Percentiles rank a stretch among this genome's conserved stretches.
phyloP scores from a whole-genome alignment of 1,139 yeast genomes.

The Yamadazyma buinensis region DNA sequence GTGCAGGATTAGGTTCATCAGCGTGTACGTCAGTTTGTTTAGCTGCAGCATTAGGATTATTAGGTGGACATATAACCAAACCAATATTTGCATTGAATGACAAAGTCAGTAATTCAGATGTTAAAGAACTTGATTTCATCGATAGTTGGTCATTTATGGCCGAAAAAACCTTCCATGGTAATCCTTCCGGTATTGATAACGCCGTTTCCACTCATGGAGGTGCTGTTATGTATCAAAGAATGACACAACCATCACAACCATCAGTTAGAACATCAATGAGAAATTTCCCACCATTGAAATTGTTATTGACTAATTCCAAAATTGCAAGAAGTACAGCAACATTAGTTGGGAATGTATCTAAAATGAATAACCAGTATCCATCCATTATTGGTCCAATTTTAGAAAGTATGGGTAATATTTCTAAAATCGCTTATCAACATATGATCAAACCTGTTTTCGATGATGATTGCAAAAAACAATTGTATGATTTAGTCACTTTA shows the following conservation, averaged over 20 bases:
- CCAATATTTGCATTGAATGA: slow-evolving; percentile 28
- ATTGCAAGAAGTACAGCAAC: slow-evolving; percentile 86
- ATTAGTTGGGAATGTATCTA: slow-evolving; percentile 74
- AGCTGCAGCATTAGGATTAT: slow-evolving; percentile 65
- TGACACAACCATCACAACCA: slow-evolving; percentile 47
- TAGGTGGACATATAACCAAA: slow-evolving; percentile 51
- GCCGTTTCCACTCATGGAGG: slow-evolving; percentile 97
- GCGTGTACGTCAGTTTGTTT: slow-evolving; percentile 88
- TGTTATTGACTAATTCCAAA: slow-evolving; percentile 78
- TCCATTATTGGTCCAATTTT: slow-evolving; percentile 54
- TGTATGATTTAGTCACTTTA: slow-evolving; percentile 68
- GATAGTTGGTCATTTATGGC: slow-evolving; percentile 91
- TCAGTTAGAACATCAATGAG: slow-evolving; percentile 63
- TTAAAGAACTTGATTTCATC: slow-evolving; percentile 54
- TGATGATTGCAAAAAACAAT: slow-evolving; percentile 35
- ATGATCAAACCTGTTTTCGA: slow-evolving; percentile 54
- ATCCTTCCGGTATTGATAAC: slow-evolving; percentile 95
- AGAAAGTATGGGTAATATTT: slow-evolving; percentile 65
- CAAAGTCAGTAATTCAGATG: slow-evolving; percentile 30
- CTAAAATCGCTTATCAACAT: slow-evolving; percentile 63
- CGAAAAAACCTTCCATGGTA: slow-evolving; percentile 94
- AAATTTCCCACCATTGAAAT: slow-evolving; percentile 69
- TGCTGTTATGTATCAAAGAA: slow-evolving; percentile 84
- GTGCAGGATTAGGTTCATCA: slow-evolving; percentile 96
- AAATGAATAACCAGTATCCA: slow-evolving; percentile 50